Base-by-base conservation (phyloP, 83 land plant genomes). In the Picea abies region DNA sequence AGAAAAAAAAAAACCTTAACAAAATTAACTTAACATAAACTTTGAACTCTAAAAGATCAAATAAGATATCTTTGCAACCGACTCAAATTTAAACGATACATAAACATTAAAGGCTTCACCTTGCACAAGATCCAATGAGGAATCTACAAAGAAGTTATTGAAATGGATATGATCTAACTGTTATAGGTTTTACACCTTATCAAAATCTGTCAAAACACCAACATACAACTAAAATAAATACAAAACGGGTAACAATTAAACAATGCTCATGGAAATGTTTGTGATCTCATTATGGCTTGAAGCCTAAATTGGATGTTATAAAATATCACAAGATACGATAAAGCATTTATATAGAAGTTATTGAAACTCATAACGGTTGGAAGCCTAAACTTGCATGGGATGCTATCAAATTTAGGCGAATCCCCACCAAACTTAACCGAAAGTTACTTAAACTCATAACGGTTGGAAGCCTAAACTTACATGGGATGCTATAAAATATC, bases 351-450 rank as follows among this genome's bases (percentile, higher is more conserved):
- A 0, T 7, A 73, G 22, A n/a, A n/a, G 58, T 8, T n/a, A n/a
- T 22, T 41, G 58, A 73, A 73, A 73, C 9, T 73, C 56, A 11
- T 1, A 44, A n/a, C 19, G 3, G 29, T 73, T 16, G 26, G 22
- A 64, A 63, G 41, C 25, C 14, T 56, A 12, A 70, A 69, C 90
- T 84, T 90, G 95, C 97, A 83, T 95, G 98, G 63, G 98, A 92
- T 17, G 95, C 96, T 22, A 96, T 93, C 80, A 96, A 90, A 63
- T 96, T 96, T 26, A 94, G 92, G 72, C 95, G 81, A 96, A 94
- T 6, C 97, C 96, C 99, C 99, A 96, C 94, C 97, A 94, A 2
- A 97, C 92, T 58, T 94, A 91, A 77, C 99, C 97, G 47, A 96
- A 96, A 63, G 35, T 1, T 44, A 44, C 4, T 22, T 4, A 14